Evolutionary conservation across 371 early-diverging fungal genomes (phyloP).

Genomic region (Syncephalis plumigaleata): DNA sequence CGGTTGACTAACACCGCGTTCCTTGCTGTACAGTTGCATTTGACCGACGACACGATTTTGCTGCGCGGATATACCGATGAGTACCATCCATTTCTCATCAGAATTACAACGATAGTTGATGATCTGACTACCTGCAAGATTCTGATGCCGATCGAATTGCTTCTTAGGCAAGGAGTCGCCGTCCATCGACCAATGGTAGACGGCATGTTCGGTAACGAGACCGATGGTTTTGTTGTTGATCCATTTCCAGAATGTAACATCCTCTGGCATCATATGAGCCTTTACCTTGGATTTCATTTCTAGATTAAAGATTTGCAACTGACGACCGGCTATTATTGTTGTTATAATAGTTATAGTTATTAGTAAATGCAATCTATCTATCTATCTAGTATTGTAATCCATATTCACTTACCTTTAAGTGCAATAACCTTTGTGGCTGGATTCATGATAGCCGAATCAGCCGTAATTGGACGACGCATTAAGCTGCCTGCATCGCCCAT

Average conservation of each 20-base stretch:
- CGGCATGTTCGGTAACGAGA: slow-evolving; percentile 74
- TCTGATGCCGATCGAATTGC: slow-evolving; percentile 83
- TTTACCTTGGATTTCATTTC: slow-evolving; percentile 89
- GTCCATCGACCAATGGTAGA: slow-evolving; percentile 95
- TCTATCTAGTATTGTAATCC: too few relatives aligned
- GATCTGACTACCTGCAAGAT: slow-evolving; percentile 72
- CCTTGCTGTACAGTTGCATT: slow-evolving; percentile 91
- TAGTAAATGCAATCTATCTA: too few relatives aligned
- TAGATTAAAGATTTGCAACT: slow-evolving; percentile 93
- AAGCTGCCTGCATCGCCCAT: slow-evolving; percentile 64
- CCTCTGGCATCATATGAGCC: slow-evolving; percentile 79
- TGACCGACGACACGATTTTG: slow-evolving; percentile 81
- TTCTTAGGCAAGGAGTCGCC: slow-evolving; percentile 71
- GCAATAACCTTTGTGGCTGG: slow-evolving; percentile 86
- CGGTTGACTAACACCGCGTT: slow-evolving; percentile 81
- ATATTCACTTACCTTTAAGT: slow-evolving; percentile 55
- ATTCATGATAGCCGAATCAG: slow-evolving; percentile 97
- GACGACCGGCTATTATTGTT: slow-evolving; percentile 46
- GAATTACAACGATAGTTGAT: slow-evolving; percentile 85
- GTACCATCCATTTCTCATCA: slow-evolving; percentile 84
- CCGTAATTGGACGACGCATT: slow-evolving; percentile 83
- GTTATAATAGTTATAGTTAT: not conserved
- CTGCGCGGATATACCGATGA: slow-evolving; percentile 86
- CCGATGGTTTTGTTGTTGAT: slow-evolving; percentile 70
- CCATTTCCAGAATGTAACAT: slow-evolving; percentile 96